Base-by-base conservation (phyloP, 106 monocot species). In the Dendrobium catenatum region DNA sequence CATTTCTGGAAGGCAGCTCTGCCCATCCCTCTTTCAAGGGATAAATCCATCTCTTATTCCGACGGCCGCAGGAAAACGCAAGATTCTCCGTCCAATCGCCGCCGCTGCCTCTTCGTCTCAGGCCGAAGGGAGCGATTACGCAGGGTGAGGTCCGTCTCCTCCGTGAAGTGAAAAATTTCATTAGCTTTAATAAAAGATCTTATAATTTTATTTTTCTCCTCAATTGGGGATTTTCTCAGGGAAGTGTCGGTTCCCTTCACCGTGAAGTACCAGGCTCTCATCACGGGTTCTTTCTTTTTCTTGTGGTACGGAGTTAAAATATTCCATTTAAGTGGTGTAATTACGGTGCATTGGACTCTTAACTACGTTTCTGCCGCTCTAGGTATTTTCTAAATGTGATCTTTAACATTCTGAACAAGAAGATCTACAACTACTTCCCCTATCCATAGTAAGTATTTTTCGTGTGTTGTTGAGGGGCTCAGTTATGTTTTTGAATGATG, bases 351-450 rank as follows among this genome's bases (percentile, higher is more conserved):
- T n/a, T 26, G 37, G 1, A 9, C 26, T 13, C 1, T 7, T 76
- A 76, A 76, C 13, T 76, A 49, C 76, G 22, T 76, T 24, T 76
- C 13, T 76, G 46, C 76, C 76, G 10, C 40, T 80, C 82, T 87
- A 99, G 99, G 99, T 99, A 99, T 75, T 99, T 99, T 82, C 48
- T 99, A 77, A 99, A 99, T 77, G 99, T 99, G 79, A 95, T 99
- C 58, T 99, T 99, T 84, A 99, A 99, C 90, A 99, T 99, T 85
- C 79, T 99, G 83, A 99, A 99, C 87, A 99, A 99, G 87, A 99
- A 93, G 89, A 95, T 99, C 73, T 99, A 99, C 88, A 95, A 95
- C 49, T 99, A 99, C 79, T 99, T 99, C 82, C 99, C 99, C 2
- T 99, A 99, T 43, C 99, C 99, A 26, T 99, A 95, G 99, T 99